phyloP scores from a whole-genome alignment of 768 basidiomycete species.

The Fomitopsis pulvina region DNA sequence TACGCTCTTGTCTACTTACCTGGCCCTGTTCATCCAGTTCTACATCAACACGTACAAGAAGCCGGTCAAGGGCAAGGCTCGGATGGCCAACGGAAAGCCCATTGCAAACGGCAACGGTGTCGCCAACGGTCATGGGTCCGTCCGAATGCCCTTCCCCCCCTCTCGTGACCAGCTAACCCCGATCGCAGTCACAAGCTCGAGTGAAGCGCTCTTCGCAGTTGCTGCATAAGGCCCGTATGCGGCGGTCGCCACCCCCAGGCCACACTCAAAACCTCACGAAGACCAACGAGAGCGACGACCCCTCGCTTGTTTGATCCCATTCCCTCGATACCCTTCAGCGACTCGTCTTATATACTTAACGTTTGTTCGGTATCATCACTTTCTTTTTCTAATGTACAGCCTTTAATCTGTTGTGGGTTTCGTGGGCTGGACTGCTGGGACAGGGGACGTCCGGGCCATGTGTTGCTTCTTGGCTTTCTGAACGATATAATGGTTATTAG shows the following conservation, averaged over 20 bases:
- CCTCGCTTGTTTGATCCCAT: neutral
- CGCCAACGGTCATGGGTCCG: slow-evolving; percentile 31
- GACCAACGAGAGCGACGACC: neutral
- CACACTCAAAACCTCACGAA: neutral
- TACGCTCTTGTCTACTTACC: slow-evolving; percentile 80
- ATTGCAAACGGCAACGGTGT: slow-evolving; percentile 40
- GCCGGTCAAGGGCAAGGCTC: slow-evolving; percentile 33
- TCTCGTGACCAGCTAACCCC: neutral
- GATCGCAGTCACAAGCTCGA: slow-evolving; percentile 28
- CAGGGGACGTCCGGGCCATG: neutral
- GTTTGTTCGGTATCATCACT: slow-evolving; percentile 3
- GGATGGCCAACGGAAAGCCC: slow-evolving; percentile 36
- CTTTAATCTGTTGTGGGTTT: slow-evolving; percentile 9
- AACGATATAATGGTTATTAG: neutral
- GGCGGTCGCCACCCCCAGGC: neutral
- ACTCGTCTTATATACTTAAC: slow-evolving; percentile 3
- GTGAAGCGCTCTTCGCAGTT: slow-evolving; percentile 13
- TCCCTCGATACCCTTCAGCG: slow-evolving; percentile 13
- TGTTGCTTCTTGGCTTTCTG: neutral
- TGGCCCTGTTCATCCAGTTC: slow-evolving; percentile 94
- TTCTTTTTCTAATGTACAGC: slow-evolving; percentile 7
- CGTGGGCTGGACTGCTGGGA: neutral
- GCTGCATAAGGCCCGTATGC: neutral
- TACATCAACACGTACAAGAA: slow-evolving; percentile 83
- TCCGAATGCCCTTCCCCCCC: neutral